Percentiles rank a stretch among this genome's conserved stretches.
Conservation (phyloP, 192 early-diverging fungal species). For the Backusella sp. region DNA sequence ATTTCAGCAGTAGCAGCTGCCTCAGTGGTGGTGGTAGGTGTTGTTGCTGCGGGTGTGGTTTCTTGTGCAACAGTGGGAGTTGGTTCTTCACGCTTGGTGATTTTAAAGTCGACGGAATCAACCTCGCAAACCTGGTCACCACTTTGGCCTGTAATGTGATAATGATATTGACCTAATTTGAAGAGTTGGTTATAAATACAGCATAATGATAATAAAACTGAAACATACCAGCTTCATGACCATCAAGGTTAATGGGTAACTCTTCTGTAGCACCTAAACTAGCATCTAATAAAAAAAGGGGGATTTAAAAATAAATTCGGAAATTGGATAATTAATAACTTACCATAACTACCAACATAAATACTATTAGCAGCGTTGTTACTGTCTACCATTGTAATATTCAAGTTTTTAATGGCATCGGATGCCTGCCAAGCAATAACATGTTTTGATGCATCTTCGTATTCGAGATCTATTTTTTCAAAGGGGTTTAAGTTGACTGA, state of each 20-base stretch:
- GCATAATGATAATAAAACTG: no score
- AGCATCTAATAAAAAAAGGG: neutral
- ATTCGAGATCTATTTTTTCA: neutral
- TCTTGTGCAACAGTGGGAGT: neutral
- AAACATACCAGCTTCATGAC: neutral
- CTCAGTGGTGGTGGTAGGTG: neutral
- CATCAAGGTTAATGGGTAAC: neutral
- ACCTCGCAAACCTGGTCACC: neutral
- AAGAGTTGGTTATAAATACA: neutral
- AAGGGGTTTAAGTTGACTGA: neutral
- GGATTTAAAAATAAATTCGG: neutral
- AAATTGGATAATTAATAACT: conserved; percentile 10
- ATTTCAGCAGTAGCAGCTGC: neutral
- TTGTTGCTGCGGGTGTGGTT: neutral
- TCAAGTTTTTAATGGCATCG: neutral
- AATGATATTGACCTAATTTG: conserved; percentile 13
- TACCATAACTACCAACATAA: conserved; percentile 10
- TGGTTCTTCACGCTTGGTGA: conserved; percentile 9
- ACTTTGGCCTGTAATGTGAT: conserved; percentile 3
- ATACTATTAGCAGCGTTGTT: neutral
- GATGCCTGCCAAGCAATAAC: conserved; percentile 3
- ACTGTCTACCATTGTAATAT: conserved; percentile 19
- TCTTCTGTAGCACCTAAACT: neutral
- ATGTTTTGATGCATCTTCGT: neutral
- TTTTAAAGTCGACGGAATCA: conserved; percentile 18